Percentiles rank a stretch among this genome's conserved stretches.
Evolutionary conservation across 805 yeast species (phyloP).

Genomic region (Cyberlindnera xishuangbannaensis): DNA sequence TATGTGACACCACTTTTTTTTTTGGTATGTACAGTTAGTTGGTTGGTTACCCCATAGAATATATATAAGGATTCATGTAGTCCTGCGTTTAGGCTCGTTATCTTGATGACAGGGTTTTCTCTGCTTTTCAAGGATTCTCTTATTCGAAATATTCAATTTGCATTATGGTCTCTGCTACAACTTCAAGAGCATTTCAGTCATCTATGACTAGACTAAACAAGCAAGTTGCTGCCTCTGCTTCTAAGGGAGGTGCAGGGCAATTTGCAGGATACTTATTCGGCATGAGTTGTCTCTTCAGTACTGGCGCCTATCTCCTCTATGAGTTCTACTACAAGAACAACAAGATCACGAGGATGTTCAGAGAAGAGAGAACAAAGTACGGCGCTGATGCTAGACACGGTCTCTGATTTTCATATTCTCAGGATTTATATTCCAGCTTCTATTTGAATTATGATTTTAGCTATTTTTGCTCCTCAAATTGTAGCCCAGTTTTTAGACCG

Average conservation of each 20-base stretch:
- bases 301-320: constrained; percentile 17
- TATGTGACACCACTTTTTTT: no score
- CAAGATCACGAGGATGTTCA: constrained; percentile 23
- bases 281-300: constrained; percentile 14
- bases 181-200: constrained; percentile 19
- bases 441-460: background rate
- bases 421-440: background rate
- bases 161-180: constrained; percentile 24
- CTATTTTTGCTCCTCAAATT: no score
- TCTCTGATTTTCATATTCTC: constrained; percentile 1
- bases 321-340: constrained; percentile 22
- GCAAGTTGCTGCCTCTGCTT: constrained; percentile 13
- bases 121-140: no score
- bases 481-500: no score
- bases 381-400: constrained; percentile 13
- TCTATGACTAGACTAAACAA: constrained; percentile 20
- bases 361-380: constrained; percentile 11
- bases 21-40: no score
- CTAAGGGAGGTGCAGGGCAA: constrained; percentile 4
- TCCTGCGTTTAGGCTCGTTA: no score
- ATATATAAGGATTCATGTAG: no score
- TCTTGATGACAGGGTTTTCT: no score
- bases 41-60: no score
- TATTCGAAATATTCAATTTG: no score
- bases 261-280: constrained; percentile 19